These are phyloP conservation scores for Trichoderma parareesei DNA, from an alignment of 495 filamentous ascomycete genomes.

Conservation along the genomic window DNA sequence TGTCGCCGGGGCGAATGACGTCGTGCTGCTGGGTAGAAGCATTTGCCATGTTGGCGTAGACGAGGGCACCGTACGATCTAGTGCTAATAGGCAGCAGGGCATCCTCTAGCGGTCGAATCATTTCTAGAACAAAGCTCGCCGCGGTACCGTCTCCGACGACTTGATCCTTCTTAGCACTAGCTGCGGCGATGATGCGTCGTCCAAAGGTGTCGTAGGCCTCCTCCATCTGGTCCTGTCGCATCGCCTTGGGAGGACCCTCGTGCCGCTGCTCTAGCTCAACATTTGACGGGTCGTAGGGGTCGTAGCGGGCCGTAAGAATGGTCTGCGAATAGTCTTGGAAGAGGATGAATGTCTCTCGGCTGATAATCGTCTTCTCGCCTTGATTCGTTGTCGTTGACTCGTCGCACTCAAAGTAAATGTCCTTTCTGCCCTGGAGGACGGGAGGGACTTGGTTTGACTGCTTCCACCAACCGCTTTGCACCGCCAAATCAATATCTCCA, in stretches of 20 bases:
- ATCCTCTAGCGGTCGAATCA: conserved; percentile 62
- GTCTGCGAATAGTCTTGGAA: conserved; percentile 97
- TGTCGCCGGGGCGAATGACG: conserved; percentile 90
- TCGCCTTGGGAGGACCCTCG: conserved; percentile 68
- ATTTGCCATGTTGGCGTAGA: conserved; percentile 92
- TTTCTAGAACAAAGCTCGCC: conserved; percentile 64
- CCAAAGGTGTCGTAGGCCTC: conserved; percentile 72
- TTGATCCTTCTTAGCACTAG: conserved; percentile 60
- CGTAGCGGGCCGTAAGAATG: conserved; percentile 71
- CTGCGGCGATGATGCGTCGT: conserved; percentile 59
- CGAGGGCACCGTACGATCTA: conserved; percentile 81
- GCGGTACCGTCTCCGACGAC: conserved; percentile 80
- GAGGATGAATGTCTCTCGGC: conserved; percentile 74
- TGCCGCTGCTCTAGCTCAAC: conserved; percentile 77
- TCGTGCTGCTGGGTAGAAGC: conserved; percentile 82
- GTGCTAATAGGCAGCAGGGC: conserved; percentile 75
- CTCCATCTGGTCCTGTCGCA: conserved; percentile 93
- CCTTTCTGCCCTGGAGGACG: conserved; percentile 69
- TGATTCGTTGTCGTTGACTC: conserved; percentile 62
- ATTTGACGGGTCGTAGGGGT: conserved; percentile 63
- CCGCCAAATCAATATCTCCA: conserved; percentile 71
- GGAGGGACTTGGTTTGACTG: conserved; percentile 68
- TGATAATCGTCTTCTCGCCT: conserved; percentile 59
- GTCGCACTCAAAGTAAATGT: conserved; percentile 76
- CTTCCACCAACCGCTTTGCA: conserved; percentile 74